Evolutionary conservation across 768 basidiomycete species (phyloP), one percentile per base, ranked within the genome.

Genomic region (Trametes coccinea): DNA sequence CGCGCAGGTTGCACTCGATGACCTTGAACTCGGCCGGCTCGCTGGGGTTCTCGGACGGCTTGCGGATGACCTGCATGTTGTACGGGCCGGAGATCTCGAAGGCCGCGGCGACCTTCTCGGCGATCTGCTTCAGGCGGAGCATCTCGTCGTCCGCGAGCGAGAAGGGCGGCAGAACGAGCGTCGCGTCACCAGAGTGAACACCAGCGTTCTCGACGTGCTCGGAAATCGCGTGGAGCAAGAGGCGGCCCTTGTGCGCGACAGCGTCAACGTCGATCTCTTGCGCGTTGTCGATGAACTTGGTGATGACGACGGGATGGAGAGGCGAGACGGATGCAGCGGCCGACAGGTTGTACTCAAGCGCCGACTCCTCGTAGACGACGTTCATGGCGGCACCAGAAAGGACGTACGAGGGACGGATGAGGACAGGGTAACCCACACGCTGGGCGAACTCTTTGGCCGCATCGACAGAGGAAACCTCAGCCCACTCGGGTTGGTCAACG

Each of bases 331-430:
- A 86, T 34, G 96, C 94, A 13, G 97, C 97, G 22, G 94, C 94
- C n/a, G 95, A 95, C 49, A 99, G 86, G 67, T 93, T 96, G 76
- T 96, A 89, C 66, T 96, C 90, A 40, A 99, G 82, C 14, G 85
- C 78, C 11, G 92, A 82, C 73, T 96, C 94, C 72, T 98, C 93
- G 72, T 90, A 90, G 22, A 98, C 93, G 43, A 98, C 95, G 75
- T 97, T 99, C 97, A 99, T 99, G 14, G 97, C 97, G 46, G 97
- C 95, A 53, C 97, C 97, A 8, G 97, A 99, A 29, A 98, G 87
- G 46, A 98, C 96, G 75, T 98, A 98, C 0, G 96, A 98, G 3
- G 97, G 97, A 44, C 97, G 93, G 70, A 99, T 94, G 54, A 99
- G 89, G 64, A 98, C 95, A 5, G 97, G 97, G 74, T 98, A 98